A percentile compares a stretch with the other conserved stretches of the same genome.
These are phyloP conservation scores for Tetracentron sinense DNA, from an alignment of 164 flowering plant genomes.

Conservation along the genomic window DNA sequence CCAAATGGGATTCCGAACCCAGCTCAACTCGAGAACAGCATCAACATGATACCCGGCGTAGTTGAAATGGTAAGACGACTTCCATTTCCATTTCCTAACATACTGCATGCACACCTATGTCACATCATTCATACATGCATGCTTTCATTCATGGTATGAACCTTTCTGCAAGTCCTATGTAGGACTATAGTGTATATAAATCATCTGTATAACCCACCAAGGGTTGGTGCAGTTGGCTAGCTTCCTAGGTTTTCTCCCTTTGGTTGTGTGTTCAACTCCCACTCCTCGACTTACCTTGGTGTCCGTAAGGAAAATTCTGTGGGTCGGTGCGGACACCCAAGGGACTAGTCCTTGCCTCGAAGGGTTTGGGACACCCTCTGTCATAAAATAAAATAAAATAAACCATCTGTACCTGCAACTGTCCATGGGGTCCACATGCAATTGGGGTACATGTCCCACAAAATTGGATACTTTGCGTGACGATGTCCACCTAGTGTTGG, in stretches of 20 bases:
- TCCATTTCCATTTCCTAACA: no score
- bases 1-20: constrained; percentile 24
- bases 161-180: neutral
- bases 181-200: neutral
- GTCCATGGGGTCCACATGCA: neutral
- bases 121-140: neutral
- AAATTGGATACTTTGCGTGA: no score
- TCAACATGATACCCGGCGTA: constrained; percentile 27
- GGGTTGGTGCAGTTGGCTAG: no score
- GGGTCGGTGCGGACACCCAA: no score
- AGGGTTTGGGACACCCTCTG: no score
- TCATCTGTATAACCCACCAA: neutral
- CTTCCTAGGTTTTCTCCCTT: no score
- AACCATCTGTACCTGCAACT: neutral
- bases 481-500: no score
- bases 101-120: no score
- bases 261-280: no score
- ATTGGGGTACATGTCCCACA: neutral
- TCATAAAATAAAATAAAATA: neutral
- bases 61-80: constrained; percentile 22
- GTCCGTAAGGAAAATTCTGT: no score
- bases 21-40: constrained; percentile 23
- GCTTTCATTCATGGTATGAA: neutral
- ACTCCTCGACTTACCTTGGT: no score
- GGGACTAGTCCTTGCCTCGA: no score